A percentile compares a stretch with the other conserved stretches of the same genome.
These are phyloP conservation scores for Scenedesmus sp. DNA, from an alignment of 163 green algal species.

Conservation along the genomic window DNA sequence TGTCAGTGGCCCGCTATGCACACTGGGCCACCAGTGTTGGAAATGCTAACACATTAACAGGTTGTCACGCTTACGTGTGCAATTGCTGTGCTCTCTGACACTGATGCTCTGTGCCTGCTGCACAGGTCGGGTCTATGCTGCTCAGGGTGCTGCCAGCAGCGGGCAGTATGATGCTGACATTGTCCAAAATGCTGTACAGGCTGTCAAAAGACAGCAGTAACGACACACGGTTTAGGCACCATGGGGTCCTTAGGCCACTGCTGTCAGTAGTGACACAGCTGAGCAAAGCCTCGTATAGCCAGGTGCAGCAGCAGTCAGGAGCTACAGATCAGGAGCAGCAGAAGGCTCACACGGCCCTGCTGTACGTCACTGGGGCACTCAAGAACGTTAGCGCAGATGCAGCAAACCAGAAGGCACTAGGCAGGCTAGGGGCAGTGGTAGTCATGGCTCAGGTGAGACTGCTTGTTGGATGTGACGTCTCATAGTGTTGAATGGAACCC, in stretches of 20 bases:
- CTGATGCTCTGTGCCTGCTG: neutral
- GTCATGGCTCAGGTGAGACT: constrained; percentile 18
- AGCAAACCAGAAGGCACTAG: constrained; percentile 27
- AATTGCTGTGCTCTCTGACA: neutral
- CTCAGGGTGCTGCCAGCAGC: constrained; percentile 56
- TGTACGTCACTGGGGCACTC: constrained; percentile 10
- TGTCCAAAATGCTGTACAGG: constrained; percentile 68
- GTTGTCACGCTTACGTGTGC: neutral
- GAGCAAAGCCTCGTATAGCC: neutral
- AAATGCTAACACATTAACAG: too few species aligned
- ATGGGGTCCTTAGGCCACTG: constrained; percentile 33
- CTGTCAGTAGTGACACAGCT: constrained; percentile 12
- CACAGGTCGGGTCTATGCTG: constrained; percentile 56
- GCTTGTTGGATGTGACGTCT: neutral
- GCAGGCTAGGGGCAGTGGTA: constrained; percentile 10
- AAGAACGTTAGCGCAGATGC: constrained; percentile 38
- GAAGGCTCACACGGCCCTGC: neutral
- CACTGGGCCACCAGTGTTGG: too few species aligned
- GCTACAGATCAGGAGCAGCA: constrained; percentile 14
- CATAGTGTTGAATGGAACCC: neutral
- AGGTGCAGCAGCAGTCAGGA: neutral
- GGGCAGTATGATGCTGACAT: constrained; percentile 57
- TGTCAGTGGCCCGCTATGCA: too few species aligned
- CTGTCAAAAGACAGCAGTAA: constrained; percentile 68
- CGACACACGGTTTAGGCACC: constrained; percentile 63